Evolutionary conservation across 129 eudicot genomes (phyloP).

Genomic region (Helichrysum umbraculigerum): DNA sequence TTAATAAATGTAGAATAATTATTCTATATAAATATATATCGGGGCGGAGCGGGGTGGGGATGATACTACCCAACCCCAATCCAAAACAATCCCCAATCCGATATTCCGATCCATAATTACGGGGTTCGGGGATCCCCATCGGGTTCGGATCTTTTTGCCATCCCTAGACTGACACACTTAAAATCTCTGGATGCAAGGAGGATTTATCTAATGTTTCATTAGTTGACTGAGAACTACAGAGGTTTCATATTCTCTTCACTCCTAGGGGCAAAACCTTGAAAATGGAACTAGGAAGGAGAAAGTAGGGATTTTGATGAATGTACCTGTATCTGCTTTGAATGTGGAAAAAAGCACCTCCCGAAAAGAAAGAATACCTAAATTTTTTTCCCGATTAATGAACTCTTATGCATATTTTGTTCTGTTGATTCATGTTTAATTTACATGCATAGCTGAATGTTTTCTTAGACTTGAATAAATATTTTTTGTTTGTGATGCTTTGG

Average conservation of each 20-base stretch:
- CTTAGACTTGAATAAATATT: not conserved
- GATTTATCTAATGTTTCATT: not conserved
- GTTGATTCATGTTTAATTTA: not conserved
- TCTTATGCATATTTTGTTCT: conserved; percentile 1
- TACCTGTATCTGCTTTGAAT: not conserved
- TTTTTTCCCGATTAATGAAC: not conserved
- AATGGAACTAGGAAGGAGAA: not conserved
- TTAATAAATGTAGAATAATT: too few species aligned
- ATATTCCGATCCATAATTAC: too few species aligned
- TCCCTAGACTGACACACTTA: not conserved
- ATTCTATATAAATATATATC: too few species aligned
- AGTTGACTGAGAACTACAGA: not conserved
- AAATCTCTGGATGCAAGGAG: not conserved
- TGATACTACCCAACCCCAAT: too few species aligned
- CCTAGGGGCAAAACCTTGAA: not conserved
- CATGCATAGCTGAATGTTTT: conserved; percentile 15
- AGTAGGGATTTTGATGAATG: conserved; percentile 21
- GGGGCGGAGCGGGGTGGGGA: too few species aligned
- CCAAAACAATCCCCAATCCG: too few species aligned
- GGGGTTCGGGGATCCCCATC: too few species aligned
- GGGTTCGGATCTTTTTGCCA: too few species aligned
- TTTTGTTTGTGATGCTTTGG: not conserved
- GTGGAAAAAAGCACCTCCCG: conserved; percentile 1
- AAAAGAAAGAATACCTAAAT: not conserved
- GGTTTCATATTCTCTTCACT: not conserved